Conservation (phyloP, 192 early-diverging fungal genomes). For the Cetraspora pellucida region DNA sequence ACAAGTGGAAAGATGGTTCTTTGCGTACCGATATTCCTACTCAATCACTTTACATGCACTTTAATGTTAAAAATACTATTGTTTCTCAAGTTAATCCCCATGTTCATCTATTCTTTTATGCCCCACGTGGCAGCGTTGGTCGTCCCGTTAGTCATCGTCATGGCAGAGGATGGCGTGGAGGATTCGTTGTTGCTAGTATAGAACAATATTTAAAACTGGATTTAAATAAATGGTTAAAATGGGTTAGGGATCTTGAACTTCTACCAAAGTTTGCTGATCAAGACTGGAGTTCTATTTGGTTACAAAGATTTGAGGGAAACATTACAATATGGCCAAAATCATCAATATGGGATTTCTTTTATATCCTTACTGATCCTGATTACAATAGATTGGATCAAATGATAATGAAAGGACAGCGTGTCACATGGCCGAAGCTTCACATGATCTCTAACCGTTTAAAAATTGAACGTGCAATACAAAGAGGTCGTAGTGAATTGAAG, state of each 20-base stretch:
- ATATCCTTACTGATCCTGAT: slow-evolving; percentile 68
- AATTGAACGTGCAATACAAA: slow-evolving; percentile 72
- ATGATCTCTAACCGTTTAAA: slow-evolving; percentile 75
- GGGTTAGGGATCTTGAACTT: slow-evolving; percentile 77
- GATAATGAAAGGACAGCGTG: slow-evolving; percentile 60
- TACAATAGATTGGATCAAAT: slow-evolving; percentile 54
- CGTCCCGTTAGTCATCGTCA: slow-evolving; percentile 70
- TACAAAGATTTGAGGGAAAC: slow-evolving; percentile 91
- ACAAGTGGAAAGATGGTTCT: slow-evolving; percentile 86
- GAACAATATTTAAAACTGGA: slow-evolving; percentile 85
- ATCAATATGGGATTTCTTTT: slow-evolving; percentile 62
- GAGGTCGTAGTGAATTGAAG: slow-evolving; percentile 40
- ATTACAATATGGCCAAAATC: slow-evolving; percentile 78
- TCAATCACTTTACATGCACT: slow-evolving; percentile 70
- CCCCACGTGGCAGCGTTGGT: slow-evolving; percentile 74
- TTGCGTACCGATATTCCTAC: slow-evolving; percentile 82
- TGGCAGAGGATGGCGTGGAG: slow-evolving; percentile 87
- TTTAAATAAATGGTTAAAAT: slow-evolving; percentile 81
- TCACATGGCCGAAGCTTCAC: slow-evolving; percentile 76
- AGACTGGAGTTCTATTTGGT: slow-evolving; percentile 81
- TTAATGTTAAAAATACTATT: slow-evolving; percentile 86
- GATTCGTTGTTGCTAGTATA: slow-evolving; percentile 77
- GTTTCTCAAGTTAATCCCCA: slow-evolving; percentile 90
- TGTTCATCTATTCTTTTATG: slow-evolving; percentile 84
- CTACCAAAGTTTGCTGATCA: slow-evolving; percentile 75